phyloP scores from a whole-genome alignment of 2,329 filamentous ascomycete genomes.

The Colletotrichum navitas region DNA sequence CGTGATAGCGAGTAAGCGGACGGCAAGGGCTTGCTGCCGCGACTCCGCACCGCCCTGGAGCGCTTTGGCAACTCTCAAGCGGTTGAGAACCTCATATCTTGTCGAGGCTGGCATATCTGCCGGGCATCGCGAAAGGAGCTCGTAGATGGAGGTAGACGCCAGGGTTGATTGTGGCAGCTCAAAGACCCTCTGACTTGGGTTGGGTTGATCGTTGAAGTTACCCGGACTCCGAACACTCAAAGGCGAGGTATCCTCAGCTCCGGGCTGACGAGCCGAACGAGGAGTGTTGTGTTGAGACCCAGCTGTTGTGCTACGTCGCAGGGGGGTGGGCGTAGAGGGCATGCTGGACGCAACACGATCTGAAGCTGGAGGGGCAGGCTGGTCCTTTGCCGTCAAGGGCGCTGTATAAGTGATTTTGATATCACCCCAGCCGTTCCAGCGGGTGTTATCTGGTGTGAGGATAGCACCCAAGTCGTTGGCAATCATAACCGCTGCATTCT shows the following conservation, averaged over 20 bases:
- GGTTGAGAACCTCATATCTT: slow-evolving; percentile 87
- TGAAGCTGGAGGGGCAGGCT: slow-evolving; percentile 12
- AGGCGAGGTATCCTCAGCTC: slow-evolving; percentile 58
- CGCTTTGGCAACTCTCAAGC: slow-evolving; percentile 85
- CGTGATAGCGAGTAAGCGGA: slow-evolving; percentile 87
- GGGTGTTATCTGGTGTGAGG: slow-evolving; percentile 68
- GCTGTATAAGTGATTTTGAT: slow-evolving; percentile 78
- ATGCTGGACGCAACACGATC: slow-evolving; percentile 54
- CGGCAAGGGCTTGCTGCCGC: slow-evolving; percentile 81
- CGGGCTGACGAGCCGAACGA: slow-evolving; percentile 50
- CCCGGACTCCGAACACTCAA: slow-evolving; percentile 62
- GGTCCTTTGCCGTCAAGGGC: slow-evolving; percentile 42
- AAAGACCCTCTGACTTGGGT: slow-evolving; percentile 67
- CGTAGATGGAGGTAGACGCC: slow-evolving; percentile 64
- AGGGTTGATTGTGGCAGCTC: slow-evolving; percentile 74
- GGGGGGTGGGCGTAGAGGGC: slow-evolving; percentile 80
- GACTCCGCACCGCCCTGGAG: slow-evolving; percentile 74
- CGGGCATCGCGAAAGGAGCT: slow-evolving; percentile 68
- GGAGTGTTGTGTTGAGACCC: slow-evolving; percentile 59
- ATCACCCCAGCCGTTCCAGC: slow-evolving; percentile 84
- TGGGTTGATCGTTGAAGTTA: slow-evolving; percentile 51
- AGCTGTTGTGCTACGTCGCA: slow-evolving; percentile 75
- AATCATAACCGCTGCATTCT: slow-evolving; percentile 71
- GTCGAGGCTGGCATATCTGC: slow-evolving; percentile 77
- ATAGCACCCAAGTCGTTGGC: slow-evolving; percentile 88